Evolutionary conservation across 805 yeast species (phyloP).

Genomic region (Wickerhamomyces canadensis): DNA sequence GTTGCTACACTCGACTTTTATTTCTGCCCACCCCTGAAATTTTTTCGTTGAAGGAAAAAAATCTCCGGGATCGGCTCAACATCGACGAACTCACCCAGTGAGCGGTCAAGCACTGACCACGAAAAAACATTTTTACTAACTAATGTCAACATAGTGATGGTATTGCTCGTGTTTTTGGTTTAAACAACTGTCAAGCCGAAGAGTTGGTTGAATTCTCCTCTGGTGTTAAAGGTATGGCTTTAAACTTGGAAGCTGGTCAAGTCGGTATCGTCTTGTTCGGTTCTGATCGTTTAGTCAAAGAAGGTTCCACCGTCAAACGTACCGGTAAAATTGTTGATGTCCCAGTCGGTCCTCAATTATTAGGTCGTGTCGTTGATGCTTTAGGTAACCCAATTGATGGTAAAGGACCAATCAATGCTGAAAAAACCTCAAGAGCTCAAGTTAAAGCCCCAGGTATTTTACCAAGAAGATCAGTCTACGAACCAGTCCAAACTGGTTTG

Average conservation of each 20-base stretch:
- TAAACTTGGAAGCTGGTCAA: constrained; percentile 99
- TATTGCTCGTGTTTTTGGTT: constrained; percentile 99
- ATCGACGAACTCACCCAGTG: too few relatives aligned
- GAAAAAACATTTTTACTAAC: constrained; percentile 31
- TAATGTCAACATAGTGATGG: constrained; percentile 72
- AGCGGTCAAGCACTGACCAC: too few relatives aligned
- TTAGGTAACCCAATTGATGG: constrained; percentile 99
- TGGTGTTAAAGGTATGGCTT: constrained; percentile 99
- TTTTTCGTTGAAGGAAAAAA: constrained; percentile 1
- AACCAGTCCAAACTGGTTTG: constrained; percentile 99
- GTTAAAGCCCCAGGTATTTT: constrained; percentile 99
- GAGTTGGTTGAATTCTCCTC: constrained; percentile 98
- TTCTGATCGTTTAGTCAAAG: constrained; percentile 97
- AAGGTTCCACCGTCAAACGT: constrained; percentile 99
- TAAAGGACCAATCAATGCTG: constrained; percentile 94
- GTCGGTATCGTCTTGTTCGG: constrained; percentile 99
- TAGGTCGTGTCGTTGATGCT: constrained; percentile 99
- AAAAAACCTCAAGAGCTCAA: constrained; percentile 89
- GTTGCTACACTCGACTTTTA: background rate
- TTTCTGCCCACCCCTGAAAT: constrained; percentile 9
- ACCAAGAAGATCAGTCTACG: constrained; percentile 97
- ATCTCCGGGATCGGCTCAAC: background rate
- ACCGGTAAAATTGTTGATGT: constrained; percentile 99
- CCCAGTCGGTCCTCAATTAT: constrained; percentile 95
- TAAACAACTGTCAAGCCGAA: constrained; percentile 99